Evolutionary conservation across 768 basidiomycete species (phyloP), one percentile per base, ranked within the genome.

Genomic region (Boletus rubroflammeus): DNA sequence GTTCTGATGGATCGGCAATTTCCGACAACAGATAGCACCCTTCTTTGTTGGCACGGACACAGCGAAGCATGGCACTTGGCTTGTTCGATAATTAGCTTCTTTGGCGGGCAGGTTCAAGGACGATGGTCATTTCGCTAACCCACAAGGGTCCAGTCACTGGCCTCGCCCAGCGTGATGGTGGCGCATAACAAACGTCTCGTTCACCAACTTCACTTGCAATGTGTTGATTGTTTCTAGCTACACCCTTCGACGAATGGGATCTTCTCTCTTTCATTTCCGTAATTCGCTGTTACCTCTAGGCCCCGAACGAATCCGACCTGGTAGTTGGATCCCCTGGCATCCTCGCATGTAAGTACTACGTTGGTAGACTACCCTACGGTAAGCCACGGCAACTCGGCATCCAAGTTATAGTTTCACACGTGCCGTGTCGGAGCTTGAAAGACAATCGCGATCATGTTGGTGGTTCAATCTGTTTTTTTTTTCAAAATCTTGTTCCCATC

Each of bases 351-450:
- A n/a, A n/a, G n/a, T n/a, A n/a, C n/a, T n/a, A 17, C 28, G 43
- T 31, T 23, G 14, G 48, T 23, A 43, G 47, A 19, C 11, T 25
- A 13, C 21, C n/a, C n/a, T n/a, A n/a, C 11, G 5, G 26, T 15
- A 8, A 9, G 21, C 26, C 6, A 3, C 54, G 60, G 65, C 63
- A 60, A 28, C 35, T 61, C 63, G 66, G 66, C 62, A 57, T 47
- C 0, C 6, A 6, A 6, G 13, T 8, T 41, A 48, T 9, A 50
- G 23, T 48, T 67, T 44, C 45, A 10, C 58, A 54, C 58, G 62
- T 56, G 59, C 69, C 76, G 76, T 57, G 60, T 70, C 76, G 76
- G 76, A 75, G 78, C 63, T 75, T 64, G 70, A 77, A 78, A 56
- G 40, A 40, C 56, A 55, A 65, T 60, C 59, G 61, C 49, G 70